phyloP scores from a whole-genome alignment of 495 filamentous ascomycete species.

The Lineolata rhizophorae region DNA sequence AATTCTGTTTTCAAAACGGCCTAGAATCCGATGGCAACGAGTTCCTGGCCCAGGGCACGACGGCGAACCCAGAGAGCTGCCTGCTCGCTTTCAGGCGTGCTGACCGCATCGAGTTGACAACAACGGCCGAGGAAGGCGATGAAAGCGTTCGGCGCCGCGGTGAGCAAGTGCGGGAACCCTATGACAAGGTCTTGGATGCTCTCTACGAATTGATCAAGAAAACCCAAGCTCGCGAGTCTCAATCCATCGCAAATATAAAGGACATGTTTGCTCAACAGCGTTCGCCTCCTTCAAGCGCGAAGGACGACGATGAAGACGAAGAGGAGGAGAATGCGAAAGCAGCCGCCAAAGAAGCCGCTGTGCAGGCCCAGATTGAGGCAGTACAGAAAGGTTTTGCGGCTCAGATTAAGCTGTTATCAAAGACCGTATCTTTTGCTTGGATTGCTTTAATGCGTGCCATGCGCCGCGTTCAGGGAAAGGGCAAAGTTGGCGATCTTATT shows the following conservation, averaged over 20 bases:
- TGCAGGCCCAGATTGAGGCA: constrained; percentile 35
- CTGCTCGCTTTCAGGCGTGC: constrained; percentile 73
- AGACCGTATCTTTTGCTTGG: constrained; percentile 76
- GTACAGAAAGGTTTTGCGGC: constrained; percentile 46
- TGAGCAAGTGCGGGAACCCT: constrained; percentile 54
- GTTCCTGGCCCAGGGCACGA: constrained; percentile 60
- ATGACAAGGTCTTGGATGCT: constrained; percentile 59
- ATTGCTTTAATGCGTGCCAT: constrained; percentile 84
- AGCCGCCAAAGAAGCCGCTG: constrained; percentile 19
- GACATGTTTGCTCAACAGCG: constrained; percentile 23
- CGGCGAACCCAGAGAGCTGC: constrained; percentile 84
- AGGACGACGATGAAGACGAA: constrained; percentile 27
- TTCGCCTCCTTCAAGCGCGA: too few relatives aligned
- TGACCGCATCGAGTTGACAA: constrained; percentile 59
- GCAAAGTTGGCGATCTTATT: constrained; percentile 37
- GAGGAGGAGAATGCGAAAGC: constrained; percentile 30
- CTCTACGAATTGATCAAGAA: constrained; percentile 62
- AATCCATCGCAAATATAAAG: constrained; percentile 49
- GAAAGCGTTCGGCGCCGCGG: constrained; percentile 43
- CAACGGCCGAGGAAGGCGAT: constrained; percentile 41
- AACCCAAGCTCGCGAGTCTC: constrained; percentile 46
- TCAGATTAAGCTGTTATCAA: constrained; percentile 50
- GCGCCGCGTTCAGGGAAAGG: constrained; percentile 86
- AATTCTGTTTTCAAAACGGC: constrained; percentile 73
- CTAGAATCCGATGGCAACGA: constrained; percentile 44